Conservation (phyloP, 768 basidiomycete species). For the Cubamyces lactineus region DNA sequence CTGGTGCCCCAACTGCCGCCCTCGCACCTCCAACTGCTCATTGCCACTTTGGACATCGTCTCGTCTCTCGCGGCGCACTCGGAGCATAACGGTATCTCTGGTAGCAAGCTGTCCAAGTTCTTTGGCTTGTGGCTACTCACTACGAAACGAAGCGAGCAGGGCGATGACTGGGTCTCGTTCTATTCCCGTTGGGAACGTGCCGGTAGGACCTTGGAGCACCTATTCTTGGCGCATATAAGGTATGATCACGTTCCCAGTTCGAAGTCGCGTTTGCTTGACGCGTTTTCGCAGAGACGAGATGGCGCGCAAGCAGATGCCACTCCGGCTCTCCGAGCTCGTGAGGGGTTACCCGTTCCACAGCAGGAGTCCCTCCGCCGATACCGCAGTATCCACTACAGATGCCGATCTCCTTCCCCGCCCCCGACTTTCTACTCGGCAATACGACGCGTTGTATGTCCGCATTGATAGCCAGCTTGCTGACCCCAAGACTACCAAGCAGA, state of each 20-base stretch:
- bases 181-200: constrained; percentile 76
- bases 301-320: constrained; percentile 58
- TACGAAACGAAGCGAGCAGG: constrained; percentile 47
- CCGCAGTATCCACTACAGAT: constrained; percentile 33
- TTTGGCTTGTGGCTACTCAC: constrained; percentile 75
- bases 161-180: constrained; percentile 65
- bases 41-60: constrained; percentile 60
- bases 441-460: constrained; percentile 68
- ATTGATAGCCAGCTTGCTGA: constrained; percentile 57
- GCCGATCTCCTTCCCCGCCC: constrained; percentile 60
- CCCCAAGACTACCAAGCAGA: constrained; percentile 37
- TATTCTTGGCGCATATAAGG: constrained; percentile 77
- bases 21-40: constrained; percentile 61
- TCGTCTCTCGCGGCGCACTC: constrained; percentile 73
- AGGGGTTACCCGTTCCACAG: constrained; percentile 66
- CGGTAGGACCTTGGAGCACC: constrained; percentile 73
- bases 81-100: constrained; percentile 73
- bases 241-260: constrained; percentile 33
- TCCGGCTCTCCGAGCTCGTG: constrained; percentile 71
- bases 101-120: constrained; percentile 75
- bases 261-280: not conserved
- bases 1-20: constrained; percentile 63
- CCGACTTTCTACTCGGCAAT: constrained; percentile 65
- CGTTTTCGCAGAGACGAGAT: constrained; percentile 57
- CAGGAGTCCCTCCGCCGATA: constrained; percentile 28